phyloP scores from a whole-genome alignment of 371 early-diverging fungal genomes.

The Mortierella polycephala region DNA sequence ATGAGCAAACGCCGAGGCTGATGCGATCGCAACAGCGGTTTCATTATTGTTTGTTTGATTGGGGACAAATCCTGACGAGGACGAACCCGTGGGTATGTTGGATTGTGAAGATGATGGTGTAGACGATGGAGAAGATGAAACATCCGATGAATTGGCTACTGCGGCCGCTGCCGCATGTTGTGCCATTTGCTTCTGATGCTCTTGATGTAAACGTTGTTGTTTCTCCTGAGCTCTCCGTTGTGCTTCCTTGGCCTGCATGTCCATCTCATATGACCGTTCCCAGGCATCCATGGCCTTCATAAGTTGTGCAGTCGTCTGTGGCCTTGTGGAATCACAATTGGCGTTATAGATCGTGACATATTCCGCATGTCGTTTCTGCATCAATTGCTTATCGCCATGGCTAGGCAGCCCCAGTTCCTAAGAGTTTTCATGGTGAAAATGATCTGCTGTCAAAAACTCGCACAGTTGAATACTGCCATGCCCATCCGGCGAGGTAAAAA shows the following conservation, averaged over 20 bases:
- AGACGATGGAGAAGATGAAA: slow-evolving; percentile 13
- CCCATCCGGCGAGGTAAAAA: not conserved
- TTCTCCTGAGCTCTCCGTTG: slow-evolving; percentile 17
- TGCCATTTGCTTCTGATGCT: slow-evolving; percentile 12
- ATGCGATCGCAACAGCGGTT: slow-evolving; percentile 23
- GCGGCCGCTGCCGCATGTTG: slow-evolving; percentile 7
- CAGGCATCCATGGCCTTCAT: slow-evolving; percentile 57
- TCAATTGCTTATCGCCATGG: slow-evolving; percentile 64
- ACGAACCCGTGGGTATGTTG: slow-evolving; percentile 10
- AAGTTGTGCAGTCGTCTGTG: slow-evolving; percentile 55
- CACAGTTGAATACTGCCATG: not conserved
- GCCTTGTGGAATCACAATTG: slow-evolving; percentile 67
- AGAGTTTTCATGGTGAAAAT: not conserved
- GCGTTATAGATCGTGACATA: slow-evolving; percentile 72
- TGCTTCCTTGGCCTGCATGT: slow-evolving; percentile 20
- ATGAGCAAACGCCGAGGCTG: slow-evolving; percentile 43
- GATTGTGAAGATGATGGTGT: slow-evolving; percentile 35
- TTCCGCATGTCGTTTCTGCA: slow-evolving; percentile 70
- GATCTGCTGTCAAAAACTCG: not conserved
- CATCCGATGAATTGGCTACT: slow-evolving; percentile 18
- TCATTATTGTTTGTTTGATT: slow-evolving; percentile 32
- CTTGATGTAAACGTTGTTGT: slow-evolving; percentile 5
- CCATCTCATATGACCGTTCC: slow-evolving; percentile 55
- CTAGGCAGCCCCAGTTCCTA: slow-evolving; percentile 67
- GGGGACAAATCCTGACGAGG: slow-evolving; percentile 15